Evolutionary conservation across 495 filamentous ascomycete genomes (phyloP).

Genomic region (Lasiosphaeria miniovina): DNA sequence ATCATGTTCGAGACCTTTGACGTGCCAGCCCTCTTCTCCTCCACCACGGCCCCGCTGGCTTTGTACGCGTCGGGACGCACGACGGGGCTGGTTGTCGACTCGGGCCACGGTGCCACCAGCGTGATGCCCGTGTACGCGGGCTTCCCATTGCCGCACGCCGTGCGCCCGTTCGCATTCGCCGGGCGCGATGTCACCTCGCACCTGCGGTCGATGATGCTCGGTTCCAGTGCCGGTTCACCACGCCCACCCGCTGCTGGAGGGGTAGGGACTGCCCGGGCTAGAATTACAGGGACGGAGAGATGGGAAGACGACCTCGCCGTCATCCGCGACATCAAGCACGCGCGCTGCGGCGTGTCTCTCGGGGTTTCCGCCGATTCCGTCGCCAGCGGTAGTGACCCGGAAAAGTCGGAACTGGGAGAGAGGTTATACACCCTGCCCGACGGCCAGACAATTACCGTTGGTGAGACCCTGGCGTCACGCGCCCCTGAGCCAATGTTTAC

Average conservation of each 20-base stretch:
- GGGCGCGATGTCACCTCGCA: not conserved
- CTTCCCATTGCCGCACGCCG: not conserved
- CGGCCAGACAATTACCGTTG: not conserved
- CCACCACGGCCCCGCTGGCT: not conserved
- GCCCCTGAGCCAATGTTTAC: not conserved
- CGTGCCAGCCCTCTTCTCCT: not conserved
- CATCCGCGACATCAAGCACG: not conserved
- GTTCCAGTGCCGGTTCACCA: no score
- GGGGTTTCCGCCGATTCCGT: not conserved
- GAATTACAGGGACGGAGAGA: no score
- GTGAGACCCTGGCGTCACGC: not conserved
- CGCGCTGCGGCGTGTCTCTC: not conserved
- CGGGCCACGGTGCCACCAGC: not conserved
- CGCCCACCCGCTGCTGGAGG: no score
- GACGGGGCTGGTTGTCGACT: conserved; percentile 3
- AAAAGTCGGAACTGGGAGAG: not conserved
- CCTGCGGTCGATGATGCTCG: not conserved
- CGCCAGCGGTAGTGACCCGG: no score
- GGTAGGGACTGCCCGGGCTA: no score
- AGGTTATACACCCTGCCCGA: not conserved
- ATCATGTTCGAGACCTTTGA: not conserved
- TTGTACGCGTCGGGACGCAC: not conserved
- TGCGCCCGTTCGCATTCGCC: not conserved
- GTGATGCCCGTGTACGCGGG: conserved; percentile 4
- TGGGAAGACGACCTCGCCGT: no score